phyloP scores from a whole-genome alignment of 2,329 filamentous ascomycete genomes.

The Cercospora sojina region DNA sequence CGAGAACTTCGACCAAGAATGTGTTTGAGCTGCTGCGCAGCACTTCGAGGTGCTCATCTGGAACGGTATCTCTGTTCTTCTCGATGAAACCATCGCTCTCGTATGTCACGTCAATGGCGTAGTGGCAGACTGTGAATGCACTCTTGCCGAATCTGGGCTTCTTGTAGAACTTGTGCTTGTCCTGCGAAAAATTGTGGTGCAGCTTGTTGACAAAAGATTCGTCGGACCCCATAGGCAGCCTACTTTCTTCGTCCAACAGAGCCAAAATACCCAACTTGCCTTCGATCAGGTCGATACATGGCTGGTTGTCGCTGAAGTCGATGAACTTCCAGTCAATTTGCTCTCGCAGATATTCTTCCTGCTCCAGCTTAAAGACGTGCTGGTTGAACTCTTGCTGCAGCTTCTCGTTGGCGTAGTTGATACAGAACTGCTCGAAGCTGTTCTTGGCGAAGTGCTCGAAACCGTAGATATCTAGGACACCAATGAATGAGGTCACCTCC shows the following conservation, averaged over 20 bases:
- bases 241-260: constrained; percentile 91
- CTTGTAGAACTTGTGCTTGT: constrained; percentile 97
- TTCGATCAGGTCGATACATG: constrained; percentile 97
- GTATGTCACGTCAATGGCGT: constrained; percentile 96
- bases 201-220: constrained; percentile 96
- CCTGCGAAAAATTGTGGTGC: constrained; percentile 84
- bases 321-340: constrained; percentile 99
- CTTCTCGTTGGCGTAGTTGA: constrained; percentile 99
- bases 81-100: constrained; percentile 99
- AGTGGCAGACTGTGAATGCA: constrained; percentile 96
- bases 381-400: constrained; percentile 99
- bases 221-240: constrained; percentile 94
- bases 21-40: constrained; percentile 78
- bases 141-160: constrained; percentile 98
- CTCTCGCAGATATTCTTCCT: constrained; percentile 94
- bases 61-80: constrained; percentile 98
- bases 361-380: constrained; percentile 98
- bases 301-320: constrained; percentile 98
- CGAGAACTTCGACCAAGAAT: constrained; percentile 81
- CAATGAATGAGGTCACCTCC: constrained; percentile 86
- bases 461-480: constrained; percentile 97
- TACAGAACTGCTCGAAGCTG: constrained; percentile 99
- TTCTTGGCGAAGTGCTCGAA: constrained; percentile 99
- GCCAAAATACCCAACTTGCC: constrained; percentile 92
- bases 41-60: constrained; percentile 96